Evolutionary conservation across 495 filamentous ascomycete genomes (phyloP), one percentile per base, ranked within the genome.

Genomic region (Penicillium waksmanii): DNA sequence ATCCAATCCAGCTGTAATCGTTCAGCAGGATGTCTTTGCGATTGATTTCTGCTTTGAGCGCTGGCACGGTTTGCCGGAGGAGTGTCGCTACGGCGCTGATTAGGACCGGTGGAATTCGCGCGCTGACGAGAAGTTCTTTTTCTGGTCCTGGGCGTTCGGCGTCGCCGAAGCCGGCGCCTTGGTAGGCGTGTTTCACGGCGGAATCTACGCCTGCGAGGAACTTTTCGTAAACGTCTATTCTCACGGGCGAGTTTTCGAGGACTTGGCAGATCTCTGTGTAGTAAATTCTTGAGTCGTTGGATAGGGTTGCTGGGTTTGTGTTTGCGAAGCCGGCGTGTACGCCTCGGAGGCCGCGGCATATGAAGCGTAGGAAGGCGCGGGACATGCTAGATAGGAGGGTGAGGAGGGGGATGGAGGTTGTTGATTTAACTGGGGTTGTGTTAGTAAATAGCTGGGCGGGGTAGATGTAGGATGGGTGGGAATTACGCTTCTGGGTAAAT

Each of bases 321-420:
- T 48, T 68, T 46, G 67, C 58, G 61, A 75, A 75, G 40, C 74
- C 72, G 7, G 67, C 65, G 40, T 74, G 65, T 15, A 84, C 63
- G 43, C 73, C 72, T 42, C 76, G 77, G 33, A 93, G 80, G 31
- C 83, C 84, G 50, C 85, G 87, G 71, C 87, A 91, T 55, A 85
- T 80, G 42, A 86, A 86, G 17, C 81, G 82, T 52, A 93, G 76
- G 63, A 93, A 87, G 46, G 85, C 82, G 11, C 91, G 85, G 13
- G 89, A 87, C 61, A 89, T 85, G 51, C 88, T 90, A 57, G 87
- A 87, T 21, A 93, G 82, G 49, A 92, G 75, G 49, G 92, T 76
- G 58, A 91, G 77, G 23, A 96, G 78, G 23, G 87, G 77, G 13
- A 91, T 75, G 62, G 76, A 87, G 70, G 68, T 76, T 21, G 74